phyloP scores from a whole-genome alignment of 148 eudicot genomes.

The Amaranthus cruentus region DNA sequence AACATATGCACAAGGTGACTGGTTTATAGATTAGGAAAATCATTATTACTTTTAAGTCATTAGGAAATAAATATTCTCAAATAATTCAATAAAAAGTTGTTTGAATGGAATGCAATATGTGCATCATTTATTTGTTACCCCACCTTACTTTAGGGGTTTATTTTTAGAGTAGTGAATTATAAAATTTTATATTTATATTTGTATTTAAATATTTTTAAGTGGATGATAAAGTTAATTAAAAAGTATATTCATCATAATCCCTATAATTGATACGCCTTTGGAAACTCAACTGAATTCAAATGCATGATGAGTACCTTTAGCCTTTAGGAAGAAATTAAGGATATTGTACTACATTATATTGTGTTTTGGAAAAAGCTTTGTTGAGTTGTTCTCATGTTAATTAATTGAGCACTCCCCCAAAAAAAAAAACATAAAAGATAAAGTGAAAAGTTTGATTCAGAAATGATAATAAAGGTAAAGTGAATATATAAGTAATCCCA shows the following conservation, averaged over 20 bases:
- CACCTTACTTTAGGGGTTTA: no score
- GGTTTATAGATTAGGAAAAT: no score
- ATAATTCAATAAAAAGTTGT: no score
- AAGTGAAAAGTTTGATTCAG: conserved; percentile 5
- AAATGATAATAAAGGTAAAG: neutral
- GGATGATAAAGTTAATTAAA: neutral
- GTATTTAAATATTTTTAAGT: neutral
- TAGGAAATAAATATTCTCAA: no score
- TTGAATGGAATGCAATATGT: no score
- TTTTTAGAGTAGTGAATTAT: no score
- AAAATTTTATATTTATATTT: no score
- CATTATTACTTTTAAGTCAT: no score
- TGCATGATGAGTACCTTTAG: conserved; percentile 23
- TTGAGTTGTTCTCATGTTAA: conserved; percentile 7
- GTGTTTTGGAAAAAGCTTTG: conserved; percentile 21
- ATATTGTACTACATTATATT: neutral
- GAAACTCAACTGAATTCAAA: conserved; percentile 7
- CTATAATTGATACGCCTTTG: conserved; percentile 19
- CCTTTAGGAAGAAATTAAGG: conserved; percentile 17
- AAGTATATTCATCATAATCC: conserved; percentile 12
- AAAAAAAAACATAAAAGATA: neutral
- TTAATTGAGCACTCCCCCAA: conserved; percentile 2
- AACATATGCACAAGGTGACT: no score
- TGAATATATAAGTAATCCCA: neutral
- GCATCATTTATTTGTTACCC: no score